Evolutionary conservation across 208 protist genomes (phyloP).

Genomic region (Trypanosoma brucei): DNA sequence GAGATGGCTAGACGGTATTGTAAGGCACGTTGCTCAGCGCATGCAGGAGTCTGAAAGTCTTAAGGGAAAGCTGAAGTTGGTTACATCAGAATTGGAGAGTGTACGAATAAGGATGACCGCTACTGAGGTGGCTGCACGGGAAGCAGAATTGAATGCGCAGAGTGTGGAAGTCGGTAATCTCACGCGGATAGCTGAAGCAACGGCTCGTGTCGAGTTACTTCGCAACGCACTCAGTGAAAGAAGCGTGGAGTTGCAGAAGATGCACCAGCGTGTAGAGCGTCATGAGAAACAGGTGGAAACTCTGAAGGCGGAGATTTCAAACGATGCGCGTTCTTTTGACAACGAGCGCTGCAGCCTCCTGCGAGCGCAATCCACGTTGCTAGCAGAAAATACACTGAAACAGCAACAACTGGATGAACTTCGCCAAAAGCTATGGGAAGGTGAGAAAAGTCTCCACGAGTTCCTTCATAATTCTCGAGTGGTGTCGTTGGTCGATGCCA

Average conservation of each 20-base stretch:
- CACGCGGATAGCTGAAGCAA: background rate
- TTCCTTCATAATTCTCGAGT: conserved; percentile 9
- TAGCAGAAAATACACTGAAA: conserved; percentile 14
- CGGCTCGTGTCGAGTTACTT: conserved; percentile 5
- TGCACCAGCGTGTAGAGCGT: conserved; percentile 4
- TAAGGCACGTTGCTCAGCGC: conserved; percentile 9
- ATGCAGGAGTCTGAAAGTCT: conserved; percentile 8
- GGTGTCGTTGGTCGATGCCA: conserved; percentile 4
- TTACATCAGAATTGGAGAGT: conserved; percentile 13
- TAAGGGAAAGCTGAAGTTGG: conserved; percentile 9
- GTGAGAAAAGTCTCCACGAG: conserved; percentile 11
- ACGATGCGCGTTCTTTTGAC: conserved; percentile 2
- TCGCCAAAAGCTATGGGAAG: background rate
- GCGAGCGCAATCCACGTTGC: conserved; percentile 5
- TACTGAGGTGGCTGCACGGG: conserved; percentile 7
- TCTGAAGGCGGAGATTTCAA: conserved; percentile 10
- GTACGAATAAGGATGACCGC: conserved; percentile 7
- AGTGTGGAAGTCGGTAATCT: background rate
- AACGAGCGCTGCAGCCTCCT: conserved; percentile 12
- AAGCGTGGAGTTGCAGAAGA: conserved; percentile 7
- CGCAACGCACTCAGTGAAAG: conserved; percentile 4
- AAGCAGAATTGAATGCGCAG: conserved; percentile 1
- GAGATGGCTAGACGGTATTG: conserved; percentile 4
- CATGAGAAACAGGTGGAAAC: conserved; percentile 5
- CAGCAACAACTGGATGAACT: conserved; percentile 10